Evolutionary conservation across 2,329 filamentous ascomycete genomes (phyloP).

Genomic region (Pseudopyricularia cyperi): DNA sequence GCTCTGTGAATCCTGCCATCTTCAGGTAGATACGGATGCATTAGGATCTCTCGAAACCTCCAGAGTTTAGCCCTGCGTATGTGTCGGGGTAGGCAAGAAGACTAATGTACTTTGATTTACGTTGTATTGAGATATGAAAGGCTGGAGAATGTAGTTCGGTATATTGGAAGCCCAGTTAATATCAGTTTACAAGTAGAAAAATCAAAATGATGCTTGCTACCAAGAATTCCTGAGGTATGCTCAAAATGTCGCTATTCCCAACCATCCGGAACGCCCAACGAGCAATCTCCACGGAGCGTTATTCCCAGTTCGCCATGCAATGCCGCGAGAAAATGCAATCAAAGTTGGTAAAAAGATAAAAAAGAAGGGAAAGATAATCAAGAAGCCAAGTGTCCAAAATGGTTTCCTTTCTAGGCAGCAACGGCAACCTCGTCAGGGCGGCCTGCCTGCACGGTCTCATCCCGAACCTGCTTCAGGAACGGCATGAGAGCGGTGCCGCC

Average conservation of each 20-base stretch:
- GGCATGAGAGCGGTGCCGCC: constrained; percentile 80
- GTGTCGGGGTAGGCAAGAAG: no score
- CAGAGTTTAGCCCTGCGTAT: no score
- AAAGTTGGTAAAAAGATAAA: background rate
- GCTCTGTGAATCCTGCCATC: no score
- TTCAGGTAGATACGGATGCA: no score
- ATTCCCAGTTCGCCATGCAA: constrained; percentile 1
- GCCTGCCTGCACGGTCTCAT: constrained; percentile 50
- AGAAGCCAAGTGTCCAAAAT: background rate
- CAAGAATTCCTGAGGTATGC: constrained; percentile 3
- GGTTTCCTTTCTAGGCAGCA: background rate
- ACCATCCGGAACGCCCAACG: background rate
- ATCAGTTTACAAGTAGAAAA: background rate
- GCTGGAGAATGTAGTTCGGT: no score
- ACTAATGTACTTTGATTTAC: no score
- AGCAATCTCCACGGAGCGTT: constrained; percentile 3
- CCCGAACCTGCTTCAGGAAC: constrained; percentile 77
- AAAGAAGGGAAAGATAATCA: background rate
- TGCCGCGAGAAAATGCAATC: background rate
- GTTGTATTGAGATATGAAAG: no score
- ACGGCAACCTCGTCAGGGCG: background rate
- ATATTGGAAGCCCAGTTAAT: no score
- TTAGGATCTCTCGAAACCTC: no score
- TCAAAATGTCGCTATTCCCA: background rate
- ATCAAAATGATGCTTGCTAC: background rate